Conservation (phyloP, 345 rosid genomes). For the Carallia pectinifolia region DNA sequence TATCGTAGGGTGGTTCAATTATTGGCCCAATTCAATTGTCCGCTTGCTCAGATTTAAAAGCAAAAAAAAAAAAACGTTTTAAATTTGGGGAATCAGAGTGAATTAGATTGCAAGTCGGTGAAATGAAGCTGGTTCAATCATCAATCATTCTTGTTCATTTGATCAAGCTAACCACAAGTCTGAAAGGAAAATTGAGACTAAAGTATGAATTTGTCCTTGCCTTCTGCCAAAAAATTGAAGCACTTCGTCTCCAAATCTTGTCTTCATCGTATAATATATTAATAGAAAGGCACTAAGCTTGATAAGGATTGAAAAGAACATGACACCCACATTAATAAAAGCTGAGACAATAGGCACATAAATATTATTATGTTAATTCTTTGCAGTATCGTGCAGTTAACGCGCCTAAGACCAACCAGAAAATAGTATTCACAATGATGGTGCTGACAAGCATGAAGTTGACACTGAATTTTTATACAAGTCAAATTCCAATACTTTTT, state of each 20-base stretch:
- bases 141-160: too few relatives aligned
- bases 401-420: background rate
- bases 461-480: conserved; percentile 11
- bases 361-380: background rate
- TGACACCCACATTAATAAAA: conserved; percentile 29
- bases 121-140: too few relatives aligned
- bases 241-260: background rate
- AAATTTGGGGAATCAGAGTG: too few relatives aligned
- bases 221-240: background rate
- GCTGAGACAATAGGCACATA: conserved; percentile 1
- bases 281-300: background rate
- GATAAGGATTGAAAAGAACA: conserved; percentile 19
- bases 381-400: conserved; percentile 17
- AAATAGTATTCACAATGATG: conserved; percentile 3
- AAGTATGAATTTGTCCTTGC: conserved; percentile 12
- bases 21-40: background rate
- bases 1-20: background rate
- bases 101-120: too few relatives aligned
- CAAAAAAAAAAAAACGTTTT: too few relatives aligned
- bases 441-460: conserved; percentile 17
- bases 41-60: background rate
- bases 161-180: too few relatives aligned
- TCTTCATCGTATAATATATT: background rate
- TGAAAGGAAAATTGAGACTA: background rate
- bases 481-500: background rate